phyloP scores from a whole-genome alignment of 2,329 filamentous ascomycete genomes.

The Pseudocercospora vitis region DNA sequence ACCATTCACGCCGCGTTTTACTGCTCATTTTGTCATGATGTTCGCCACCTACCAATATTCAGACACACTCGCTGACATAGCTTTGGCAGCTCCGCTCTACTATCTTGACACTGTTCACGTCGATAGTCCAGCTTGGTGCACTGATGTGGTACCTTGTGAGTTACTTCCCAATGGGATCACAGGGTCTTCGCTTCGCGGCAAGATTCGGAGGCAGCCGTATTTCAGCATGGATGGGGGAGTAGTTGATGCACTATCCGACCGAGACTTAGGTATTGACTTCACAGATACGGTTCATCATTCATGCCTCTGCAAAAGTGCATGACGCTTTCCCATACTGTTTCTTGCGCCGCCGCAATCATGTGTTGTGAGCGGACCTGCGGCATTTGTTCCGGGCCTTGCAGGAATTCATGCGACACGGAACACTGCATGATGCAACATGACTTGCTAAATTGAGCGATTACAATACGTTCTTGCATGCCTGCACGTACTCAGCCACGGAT shows the following conservation, averaged over 20 bases:
- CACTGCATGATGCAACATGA: slow-evolving; percentile 8
- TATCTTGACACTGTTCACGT: slow-evolving; percentile 79
- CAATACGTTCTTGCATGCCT: slow-evolving; percentile 8
- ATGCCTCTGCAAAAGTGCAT: neutral
- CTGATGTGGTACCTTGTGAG: slow-evolving; percentile 92
- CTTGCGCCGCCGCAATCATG: neutral
- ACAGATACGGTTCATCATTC: slow-evolving; percentile 4
- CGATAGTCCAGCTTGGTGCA: slow-evolving; percentile 78
- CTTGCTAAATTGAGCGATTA: slow-evolving; percentile 9
- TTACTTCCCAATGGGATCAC: slow-evolving; percentile 96
- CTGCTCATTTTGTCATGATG: slow-evolving; percentile 15
- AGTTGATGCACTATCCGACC: slow-evolving; percentile 17
- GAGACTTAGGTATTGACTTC: neutral
- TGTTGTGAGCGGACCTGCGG: neutral
- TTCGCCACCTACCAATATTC: slow-evolving; percentile 2
- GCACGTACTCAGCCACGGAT: neutral
- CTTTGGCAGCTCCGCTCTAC: slow-evolving; percentile 71
- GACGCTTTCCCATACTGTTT: neutral
- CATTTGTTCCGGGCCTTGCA: slow-evolving; percentile 9
- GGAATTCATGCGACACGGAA: slow-evolving; percentile 8
- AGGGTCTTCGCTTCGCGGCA: slow-evolving; percentile 80
- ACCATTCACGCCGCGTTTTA: slow-evolving; percentile 15
- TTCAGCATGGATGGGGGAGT: slow-evolving; percentile 83
- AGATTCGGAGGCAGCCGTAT: slow-evolving; percentile 82
- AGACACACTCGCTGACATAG: slow-evolving; percentile 36